phyloP scores from a whole-genome alignment of 257 asterid genomes.

The Nicotiana benthamiana region DNA sequence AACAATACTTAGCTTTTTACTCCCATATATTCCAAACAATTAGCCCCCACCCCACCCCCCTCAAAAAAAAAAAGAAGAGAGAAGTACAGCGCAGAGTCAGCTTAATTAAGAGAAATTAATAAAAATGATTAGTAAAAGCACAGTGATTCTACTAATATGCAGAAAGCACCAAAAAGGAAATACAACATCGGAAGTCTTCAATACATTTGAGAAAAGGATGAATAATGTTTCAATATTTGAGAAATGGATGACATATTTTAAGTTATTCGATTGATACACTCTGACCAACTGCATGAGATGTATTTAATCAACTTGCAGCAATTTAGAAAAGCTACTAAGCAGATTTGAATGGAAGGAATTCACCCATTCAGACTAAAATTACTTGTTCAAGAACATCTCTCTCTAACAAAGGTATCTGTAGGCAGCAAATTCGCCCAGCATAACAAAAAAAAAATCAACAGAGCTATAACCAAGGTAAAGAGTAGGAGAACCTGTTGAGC shows the following conservation, averaged over 20 bases:
- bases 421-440: background rate
- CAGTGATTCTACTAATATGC: background rate
- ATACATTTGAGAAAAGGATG: background rate
- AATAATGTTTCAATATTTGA: background rate
- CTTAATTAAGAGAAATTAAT: background rate
- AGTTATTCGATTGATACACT: background rate
- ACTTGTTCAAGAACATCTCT: background rate
- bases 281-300: background rate
- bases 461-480: slow-evolving; percentile 10
- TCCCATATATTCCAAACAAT: background rate
- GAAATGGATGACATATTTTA: background rate
- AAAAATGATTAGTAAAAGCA: background rate
- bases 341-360: background rate
- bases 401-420: background rate
- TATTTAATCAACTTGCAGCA: background rate
- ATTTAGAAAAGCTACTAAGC: background rate
- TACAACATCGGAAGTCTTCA: background rate
- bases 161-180: background rate
- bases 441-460: background rate
- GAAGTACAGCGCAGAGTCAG: background rate
- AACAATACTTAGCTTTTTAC: background rate
- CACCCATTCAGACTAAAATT: background rate
- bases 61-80: no score
- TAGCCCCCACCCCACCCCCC: background rate
- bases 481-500: slow-evolving; percentile 78